Evolutionary conservation across 1,284 basidiomycete genomes (phyloP).

Genomic region (Papiliotrema fonsecae): DNA sequence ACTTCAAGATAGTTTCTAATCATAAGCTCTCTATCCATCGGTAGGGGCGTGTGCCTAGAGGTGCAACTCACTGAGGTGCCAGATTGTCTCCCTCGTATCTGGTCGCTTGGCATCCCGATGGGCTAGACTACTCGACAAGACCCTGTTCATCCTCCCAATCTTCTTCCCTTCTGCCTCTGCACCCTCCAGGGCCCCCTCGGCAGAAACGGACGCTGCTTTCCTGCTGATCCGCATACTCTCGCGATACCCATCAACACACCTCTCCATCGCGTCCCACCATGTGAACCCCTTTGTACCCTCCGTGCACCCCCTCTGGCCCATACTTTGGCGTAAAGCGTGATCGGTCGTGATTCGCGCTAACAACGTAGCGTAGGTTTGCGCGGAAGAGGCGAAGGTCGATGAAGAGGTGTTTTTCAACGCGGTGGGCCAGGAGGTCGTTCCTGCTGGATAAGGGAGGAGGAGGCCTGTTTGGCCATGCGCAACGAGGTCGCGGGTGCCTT

Average conservation of each 20-base stretch:
- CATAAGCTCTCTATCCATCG: background rate
- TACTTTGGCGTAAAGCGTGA: constrained; percentile 42
- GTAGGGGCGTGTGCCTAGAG: background rate
- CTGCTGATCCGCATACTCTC: constrained; percentile 37
- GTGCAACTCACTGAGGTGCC: constrained; percentile 24
- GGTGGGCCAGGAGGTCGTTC: constrained; percentile 21
- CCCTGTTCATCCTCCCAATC: constrained; percentile 24
- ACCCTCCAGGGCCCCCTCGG: background rate
- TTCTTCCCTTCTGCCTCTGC: constrained; percentile 6
- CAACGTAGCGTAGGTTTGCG: constrained; percentile 50
- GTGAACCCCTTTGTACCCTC: constrained; percentile 49
- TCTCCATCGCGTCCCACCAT: constrained; percentile 57
- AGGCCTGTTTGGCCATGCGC: constrained; percentile 50
- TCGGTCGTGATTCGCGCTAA: constrained; percentile 46
- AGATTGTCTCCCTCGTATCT: constrained; percentile 18
- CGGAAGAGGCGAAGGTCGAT: constrained; percentile 42
- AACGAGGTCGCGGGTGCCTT: constrained; percentile 57
- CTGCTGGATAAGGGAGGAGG: constrained; percentile 41
- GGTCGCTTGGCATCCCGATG: constrained; percentile 10
- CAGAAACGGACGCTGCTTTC: background rate
- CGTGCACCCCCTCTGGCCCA: constrained; percentile 48
- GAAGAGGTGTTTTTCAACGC: constrained; percentile 29
- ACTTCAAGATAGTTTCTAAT: background rate
- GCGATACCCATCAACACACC: constrained; percentile 54
- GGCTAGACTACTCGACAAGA: constrained; percentile 17